Percentiles rank a stretch among this genome's conserved stretches.
phyloP scores from a whole-genome alignment of 2,329 filamentous ascomycete species.

The Tricladium varicosporioides region DNA sequence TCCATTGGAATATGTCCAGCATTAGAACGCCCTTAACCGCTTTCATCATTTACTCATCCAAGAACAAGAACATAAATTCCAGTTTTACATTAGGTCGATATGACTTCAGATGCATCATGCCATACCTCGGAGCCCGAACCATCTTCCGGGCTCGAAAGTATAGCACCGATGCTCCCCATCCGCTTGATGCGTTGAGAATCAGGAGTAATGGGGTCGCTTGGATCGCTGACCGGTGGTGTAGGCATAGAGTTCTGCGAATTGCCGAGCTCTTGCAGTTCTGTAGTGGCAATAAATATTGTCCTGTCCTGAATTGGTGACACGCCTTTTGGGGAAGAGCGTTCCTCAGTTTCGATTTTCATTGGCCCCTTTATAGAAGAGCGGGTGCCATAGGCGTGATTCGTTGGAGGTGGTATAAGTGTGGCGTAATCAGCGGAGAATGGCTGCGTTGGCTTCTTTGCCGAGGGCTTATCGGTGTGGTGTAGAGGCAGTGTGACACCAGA shows the following conservation, averaged over 20 bases:
- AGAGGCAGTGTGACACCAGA: constrained; percentile 11
- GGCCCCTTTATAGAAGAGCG: neutral
- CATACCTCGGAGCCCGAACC: constrained; percentile 10
- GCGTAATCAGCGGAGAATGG: neutral
- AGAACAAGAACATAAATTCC: too few species aligned
- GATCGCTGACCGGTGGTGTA: constrained; percentile 17
- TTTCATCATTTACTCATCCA: too few species aligned
- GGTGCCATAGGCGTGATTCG: constrained; percentile 12
- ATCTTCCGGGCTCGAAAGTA: neutral
- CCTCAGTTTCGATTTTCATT: neutral
- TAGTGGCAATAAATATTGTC: constrained; percentile 10
- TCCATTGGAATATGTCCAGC: neutral
- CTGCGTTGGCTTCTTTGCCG: constrained; percentile 12
- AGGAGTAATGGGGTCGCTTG: constrained; percentile 21
- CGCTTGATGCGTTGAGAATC: constrained; percentile 23
- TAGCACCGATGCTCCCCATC: constrained; percentile 23
- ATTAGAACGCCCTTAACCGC: too few species aligned
- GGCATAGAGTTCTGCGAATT: constrained; percentile 6
- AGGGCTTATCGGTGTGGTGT: constrained; percentile 3
- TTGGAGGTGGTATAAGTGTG: neutral
- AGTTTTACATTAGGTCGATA: neutral
- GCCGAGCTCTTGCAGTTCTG: neutral
- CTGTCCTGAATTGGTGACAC: neutral
- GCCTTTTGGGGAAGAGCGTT: neutral
- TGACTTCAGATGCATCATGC: constrained; percentile 25